These are phyloP conservation scores for Metarhizium sp. DNA, from an alignment of 2,329 filamentous ascomycete species.

Conservation along the genomic window DNA sequence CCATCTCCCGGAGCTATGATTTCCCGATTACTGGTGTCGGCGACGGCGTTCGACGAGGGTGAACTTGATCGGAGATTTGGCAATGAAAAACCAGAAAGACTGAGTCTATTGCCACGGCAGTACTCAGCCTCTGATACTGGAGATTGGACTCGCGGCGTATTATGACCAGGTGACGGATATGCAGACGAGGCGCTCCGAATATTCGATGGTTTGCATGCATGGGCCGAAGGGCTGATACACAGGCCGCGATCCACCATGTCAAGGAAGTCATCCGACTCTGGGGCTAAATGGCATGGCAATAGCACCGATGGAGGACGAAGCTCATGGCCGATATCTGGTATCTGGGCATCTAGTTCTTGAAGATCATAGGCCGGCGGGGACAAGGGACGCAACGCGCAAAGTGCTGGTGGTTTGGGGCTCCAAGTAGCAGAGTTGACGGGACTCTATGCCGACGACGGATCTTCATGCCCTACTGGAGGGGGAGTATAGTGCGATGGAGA, in stretches of 20 bases:
- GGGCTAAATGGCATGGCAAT: not conserved
- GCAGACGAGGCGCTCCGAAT: constrained; percentile 22
- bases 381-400: not conserved
- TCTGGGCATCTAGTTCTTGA: not conserved
- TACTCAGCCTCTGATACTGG: constrained; percentile 13
- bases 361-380: not conserved
- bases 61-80: constrained; percentile 21
- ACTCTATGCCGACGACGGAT: constrained; percentile 5
- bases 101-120: constrained; percentile 13
- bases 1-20: constrained; percentile 16
- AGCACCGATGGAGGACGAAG: not conserved
- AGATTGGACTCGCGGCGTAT: constrained; percentile 16
- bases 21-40: constrained; percentile 11
- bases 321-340: not conserved
- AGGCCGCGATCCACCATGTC: constrained; percentile 11
- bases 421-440: constrained; percentile 1
- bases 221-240: constrained; percentile 1
- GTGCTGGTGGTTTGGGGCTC: not conserved
- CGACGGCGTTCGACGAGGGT: constrained; percentile 9
- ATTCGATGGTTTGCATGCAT: not conserved
- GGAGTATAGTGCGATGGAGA: not conserved
- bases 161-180: constrained; percentile 17
- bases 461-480: not conserved
- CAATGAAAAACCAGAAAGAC: constrained; percentile 18
- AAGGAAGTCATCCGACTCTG: constrained; percentile 9